These are phyloP conservation scores for Typha latifolia DNA, from an alignment of 176 grass and related monocot genomes.

Conservation along the genomic window DNA sequence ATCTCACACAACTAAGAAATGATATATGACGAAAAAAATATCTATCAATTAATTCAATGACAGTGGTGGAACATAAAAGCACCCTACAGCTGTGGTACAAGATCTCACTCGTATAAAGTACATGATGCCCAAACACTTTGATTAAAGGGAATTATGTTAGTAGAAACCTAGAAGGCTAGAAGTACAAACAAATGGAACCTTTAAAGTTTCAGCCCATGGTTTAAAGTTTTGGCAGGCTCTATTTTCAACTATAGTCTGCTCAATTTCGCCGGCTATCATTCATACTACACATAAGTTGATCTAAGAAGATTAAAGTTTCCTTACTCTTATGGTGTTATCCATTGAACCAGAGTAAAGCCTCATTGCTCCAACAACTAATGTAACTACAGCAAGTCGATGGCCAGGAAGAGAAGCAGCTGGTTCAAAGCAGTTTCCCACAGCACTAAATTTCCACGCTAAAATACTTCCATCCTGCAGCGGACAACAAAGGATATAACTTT, in stretches of 20 bases:
- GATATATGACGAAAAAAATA: neutral
- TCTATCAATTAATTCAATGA: no score
- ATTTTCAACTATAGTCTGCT: no score
- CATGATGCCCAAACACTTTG: no score
- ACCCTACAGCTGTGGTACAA: no score
- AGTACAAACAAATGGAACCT: no score
- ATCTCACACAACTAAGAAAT: neutral
- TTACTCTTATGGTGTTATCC: conserved; percentile 92
- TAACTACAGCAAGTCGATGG: conserved; percentile 69
- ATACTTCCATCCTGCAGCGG: conserved; percentile 75
- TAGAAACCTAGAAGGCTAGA: no score
- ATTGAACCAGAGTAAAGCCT: conserved; percentile 94
- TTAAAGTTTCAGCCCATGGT: no score
- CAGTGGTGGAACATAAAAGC: no score
- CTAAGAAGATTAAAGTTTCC: neutral
- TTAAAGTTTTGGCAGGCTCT: no score
- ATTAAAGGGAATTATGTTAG: no score
- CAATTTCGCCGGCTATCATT: neutral
- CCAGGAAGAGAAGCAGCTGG: conserved; percentile 65
- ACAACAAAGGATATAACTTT: neutral
- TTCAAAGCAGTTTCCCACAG: conserved; percentile 61
- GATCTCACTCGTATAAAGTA: no score
- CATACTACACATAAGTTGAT: neutral
- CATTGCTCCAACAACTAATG: conserved; percentile 55
- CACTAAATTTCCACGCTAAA: conserved; percentile 78